phyloP scores from a whole-genome alignment of 2,329 filamentous ascomycete species.

The Helminthosporium solani region DNA sequence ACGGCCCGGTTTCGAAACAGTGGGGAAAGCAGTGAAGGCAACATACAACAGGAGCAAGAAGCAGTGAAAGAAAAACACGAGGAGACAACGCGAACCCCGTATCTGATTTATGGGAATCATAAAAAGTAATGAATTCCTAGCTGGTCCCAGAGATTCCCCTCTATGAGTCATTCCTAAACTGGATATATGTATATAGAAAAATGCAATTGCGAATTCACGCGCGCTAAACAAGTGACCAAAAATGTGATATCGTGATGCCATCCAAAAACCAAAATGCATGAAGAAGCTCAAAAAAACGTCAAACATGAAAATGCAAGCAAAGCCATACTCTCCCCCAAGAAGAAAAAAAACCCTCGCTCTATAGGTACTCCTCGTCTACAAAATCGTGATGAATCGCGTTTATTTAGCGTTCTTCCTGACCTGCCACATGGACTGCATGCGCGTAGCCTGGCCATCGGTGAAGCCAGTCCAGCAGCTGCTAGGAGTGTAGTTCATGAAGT shows the following conservation, averaged over 20 bases:
- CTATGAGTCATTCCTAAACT: too few relatives aligned
- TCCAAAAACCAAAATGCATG: neutral
- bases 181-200: neutral
- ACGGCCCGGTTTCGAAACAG: too few relatives aligned
- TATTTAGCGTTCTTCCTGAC: slow-evolving; percentile 4
- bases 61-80: neutral
- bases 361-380: too few relatives aligned
- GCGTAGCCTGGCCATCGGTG: slow-evolving; percentile 1
- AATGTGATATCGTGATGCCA: neutral
- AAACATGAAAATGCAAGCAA: neutral
- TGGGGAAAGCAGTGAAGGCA: too few relatives aligned
- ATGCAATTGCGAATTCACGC: neutral
- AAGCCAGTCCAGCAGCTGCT: slow-evolving; percentile 3
- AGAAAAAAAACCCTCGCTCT: too few relatives aligned
- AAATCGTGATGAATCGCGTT: neutral
- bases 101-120: too few relatives aligned
- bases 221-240: neutral
- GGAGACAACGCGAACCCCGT: too few relatives aligned
- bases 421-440: slow-evolving; percentile 7
- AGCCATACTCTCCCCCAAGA: too few relatives aligned
- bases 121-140: too few relatives aligned
- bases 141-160: too few relatives aligned
- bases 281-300: neutral
- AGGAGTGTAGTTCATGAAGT: slow-evolving; percentile 24
- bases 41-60: too few relatives aligned